phyloP scores from a whole-genome alignment of 2,329 filamentous ascomycete species.

The Claviceps africana region DNA sequence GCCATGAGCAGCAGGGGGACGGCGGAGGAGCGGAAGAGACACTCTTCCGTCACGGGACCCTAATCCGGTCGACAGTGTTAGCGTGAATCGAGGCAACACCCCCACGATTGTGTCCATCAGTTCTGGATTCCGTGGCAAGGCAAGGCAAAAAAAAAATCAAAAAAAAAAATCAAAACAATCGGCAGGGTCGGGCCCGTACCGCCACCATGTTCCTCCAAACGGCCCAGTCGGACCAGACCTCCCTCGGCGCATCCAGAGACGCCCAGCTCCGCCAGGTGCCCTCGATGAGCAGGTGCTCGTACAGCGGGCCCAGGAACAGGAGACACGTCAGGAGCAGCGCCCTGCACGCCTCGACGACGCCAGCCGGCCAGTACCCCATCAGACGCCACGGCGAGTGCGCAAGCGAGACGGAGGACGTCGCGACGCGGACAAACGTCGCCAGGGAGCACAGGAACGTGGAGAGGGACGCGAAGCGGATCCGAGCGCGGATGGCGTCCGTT shows the following conservation, averaged over 20 bases:
- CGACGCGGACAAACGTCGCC: constrained; percentile 52
- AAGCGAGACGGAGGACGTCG: not conserved
- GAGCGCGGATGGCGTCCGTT: constrained; percentile 74
- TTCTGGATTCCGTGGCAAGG: too few species aligned
- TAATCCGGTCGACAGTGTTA: constrained; percentile 17
- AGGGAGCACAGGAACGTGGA: constrained; percentile 58
- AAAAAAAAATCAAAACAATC: not conserved
- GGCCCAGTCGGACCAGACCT: constrained; percentile 57
- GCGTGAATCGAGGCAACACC: not conserved
- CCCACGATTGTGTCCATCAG: too few species aligned
- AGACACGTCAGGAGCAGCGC: constrained; percentile 58
- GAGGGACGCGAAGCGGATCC: constrained; percentile 65
- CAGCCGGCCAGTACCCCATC: constrained; percentile 71
- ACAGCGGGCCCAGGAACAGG: constrained; percentile 75
- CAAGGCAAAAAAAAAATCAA: not conserved
- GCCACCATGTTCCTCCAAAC: constrained; percentile 79
- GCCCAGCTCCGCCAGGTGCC: constrained; percentile 54
- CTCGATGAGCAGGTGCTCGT: constrained; percentile 62
- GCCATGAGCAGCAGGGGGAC: constrained; percentile 71
- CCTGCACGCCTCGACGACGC: constrained; percentile 47
- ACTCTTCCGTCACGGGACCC: constrained; percentile 84
- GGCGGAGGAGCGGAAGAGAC: constrained; percentile 80
- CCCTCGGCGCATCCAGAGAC: constrained; percentile 36
- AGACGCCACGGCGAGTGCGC: constrained; percentile 35
- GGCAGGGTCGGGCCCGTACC: constrained; percentile 34